Conservation (phyloP, 2,329 filamentous ascomycete genomes). For the Diaporthe capsici region DNA sequence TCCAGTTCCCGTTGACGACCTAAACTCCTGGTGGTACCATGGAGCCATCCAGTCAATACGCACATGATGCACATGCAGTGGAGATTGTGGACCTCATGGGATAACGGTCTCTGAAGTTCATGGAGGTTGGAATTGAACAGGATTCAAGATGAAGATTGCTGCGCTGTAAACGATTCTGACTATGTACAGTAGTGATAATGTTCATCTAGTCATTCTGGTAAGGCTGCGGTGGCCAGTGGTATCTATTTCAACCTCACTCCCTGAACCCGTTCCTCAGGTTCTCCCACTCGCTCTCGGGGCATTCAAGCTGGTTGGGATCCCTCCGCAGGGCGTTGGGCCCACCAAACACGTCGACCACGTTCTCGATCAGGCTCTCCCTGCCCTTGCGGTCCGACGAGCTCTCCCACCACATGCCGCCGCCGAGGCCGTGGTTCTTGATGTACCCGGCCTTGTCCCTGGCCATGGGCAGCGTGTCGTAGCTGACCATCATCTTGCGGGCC, state of each 20-base stretch:
- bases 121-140: no score
- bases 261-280: constrained; percentile 74
- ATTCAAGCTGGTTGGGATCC: constrained; percentile 72
- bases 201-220: neutral
- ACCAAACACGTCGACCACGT: constrained; percentile 72
- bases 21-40: neutral
- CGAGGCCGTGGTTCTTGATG: constrained; percentile 76
- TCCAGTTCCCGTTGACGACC: fast-evolving
- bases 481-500: constrained; percentile 75
- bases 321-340: constrained; percentile 64
- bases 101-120: no score
- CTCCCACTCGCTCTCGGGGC: constrained; percentile 78
- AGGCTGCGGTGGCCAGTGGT: neutral
- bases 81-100: no score
- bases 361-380: constrained; percentile 76
- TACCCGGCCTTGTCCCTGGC: constrained; percentile 79
- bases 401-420: constrained; percentile 99
- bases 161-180: neutral
- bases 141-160: neutral
- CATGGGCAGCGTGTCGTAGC: constrained; percentile 81
- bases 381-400: constrained; percentile 81
- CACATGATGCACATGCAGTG: neutral
- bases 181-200: neutral
- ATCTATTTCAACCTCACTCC: constrained; percentile 50
- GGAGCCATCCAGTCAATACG: no score